These are phyloP conservation scores for Raddia guianensis DNA, from an alignment of 176 grass and related monocot species.

Conservation along the genomic window DNA sequence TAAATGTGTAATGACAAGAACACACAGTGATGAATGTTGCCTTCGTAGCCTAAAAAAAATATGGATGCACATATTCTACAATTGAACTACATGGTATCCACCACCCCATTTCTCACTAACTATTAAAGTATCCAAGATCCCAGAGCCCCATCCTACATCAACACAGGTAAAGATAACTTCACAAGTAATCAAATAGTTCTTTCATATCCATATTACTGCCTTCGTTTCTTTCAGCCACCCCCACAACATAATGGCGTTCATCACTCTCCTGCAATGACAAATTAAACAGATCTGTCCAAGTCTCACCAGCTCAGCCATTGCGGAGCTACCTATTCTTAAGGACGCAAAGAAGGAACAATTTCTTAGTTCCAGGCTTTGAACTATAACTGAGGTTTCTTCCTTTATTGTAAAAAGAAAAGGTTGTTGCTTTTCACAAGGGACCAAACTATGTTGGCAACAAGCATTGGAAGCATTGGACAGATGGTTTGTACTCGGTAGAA, in stretches of 20 bases:
- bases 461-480: neutral
- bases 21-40: neutral
- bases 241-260: slow-evolving; percentile 15
- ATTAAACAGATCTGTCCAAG: slow-evolving; percentile 10
- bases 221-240: neutral
- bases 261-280: slow-evolving; percentile 1
- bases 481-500: neutral
- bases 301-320: neutral
- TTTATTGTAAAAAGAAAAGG: neutral
- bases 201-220: neutral
- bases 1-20: neutral
- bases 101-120: neutral
- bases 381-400: slow-evolving; percentile 11
- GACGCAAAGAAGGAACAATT: slow-evolving; percentile 14
- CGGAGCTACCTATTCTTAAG: slow-evolving; percentile 10
- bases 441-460: slow-evolving; percentile 17
- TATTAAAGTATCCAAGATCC: neutral
- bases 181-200: slow-evolving; percentile 11
- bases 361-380: neutral
- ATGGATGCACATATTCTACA: slow-evolving; percentile 1
- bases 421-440: neutral
- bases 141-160: neutral
- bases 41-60: no score
- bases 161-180: neutral
- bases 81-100: neutral